Evolutionary conservation across 257 asterid genomes (phyloP).

Genomic region (Fraxinus anomala): DNA sequence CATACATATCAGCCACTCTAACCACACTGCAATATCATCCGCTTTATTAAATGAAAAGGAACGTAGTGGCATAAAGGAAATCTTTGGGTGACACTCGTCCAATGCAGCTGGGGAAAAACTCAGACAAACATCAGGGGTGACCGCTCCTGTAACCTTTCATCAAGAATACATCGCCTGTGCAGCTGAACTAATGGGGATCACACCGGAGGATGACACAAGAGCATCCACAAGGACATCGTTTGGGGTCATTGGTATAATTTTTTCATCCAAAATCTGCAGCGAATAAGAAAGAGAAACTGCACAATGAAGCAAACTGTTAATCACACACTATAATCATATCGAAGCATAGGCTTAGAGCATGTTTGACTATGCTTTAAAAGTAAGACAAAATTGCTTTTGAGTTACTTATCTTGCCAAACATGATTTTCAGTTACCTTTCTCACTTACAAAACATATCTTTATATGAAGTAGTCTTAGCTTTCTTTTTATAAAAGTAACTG

Average conservation of each 20-base stretch:
- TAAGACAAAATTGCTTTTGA: neutral
- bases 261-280: slow-evolving; percentile 70
- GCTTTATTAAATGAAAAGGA: neutral
- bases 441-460: neutral
- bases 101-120: neutral
- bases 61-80: neutral
- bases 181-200: slow-evolving; percentile 63
- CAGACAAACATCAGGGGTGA: neutral
- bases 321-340: neutral
- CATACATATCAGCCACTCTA: too few relatives aligned
- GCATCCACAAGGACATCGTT: slow-evolving; percentile 76
- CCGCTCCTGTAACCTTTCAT: slow-evolving; percentile 5
- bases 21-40: too few relatives aligned
- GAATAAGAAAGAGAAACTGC: slow-evolving; percentile 87
- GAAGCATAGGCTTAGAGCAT: slow-evolving; percentile 8
- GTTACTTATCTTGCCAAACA: slow-evolving; percentile 1
- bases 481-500: neutral
- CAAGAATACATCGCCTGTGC: slow-evolving; percentile 42
- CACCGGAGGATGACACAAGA: slow-evolving; percentile 70
- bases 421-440: neutral
- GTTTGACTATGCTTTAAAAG: neutral
- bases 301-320: slow-evolving; percentile 12
- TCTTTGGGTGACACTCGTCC: neutral
- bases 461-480: neutral
- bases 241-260: slow-evolving; percentile 74